Evolutionary conservation across 1,284 basidiomycete species (phyloP).

Genomic region (Pyrrhoderma noxium): DNA sequence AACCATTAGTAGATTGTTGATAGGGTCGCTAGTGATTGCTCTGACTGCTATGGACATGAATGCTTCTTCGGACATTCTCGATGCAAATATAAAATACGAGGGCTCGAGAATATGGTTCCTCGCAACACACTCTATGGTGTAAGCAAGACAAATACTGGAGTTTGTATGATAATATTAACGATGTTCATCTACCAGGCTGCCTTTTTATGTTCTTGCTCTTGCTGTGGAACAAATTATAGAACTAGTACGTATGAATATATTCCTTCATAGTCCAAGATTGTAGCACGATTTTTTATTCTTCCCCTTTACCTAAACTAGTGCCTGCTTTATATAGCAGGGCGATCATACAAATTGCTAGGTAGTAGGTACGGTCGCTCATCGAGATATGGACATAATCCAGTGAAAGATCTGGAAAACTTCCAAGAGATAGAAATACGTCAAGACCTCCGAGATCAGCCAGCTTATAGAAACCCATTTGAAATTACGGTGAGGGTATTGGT

Average conservation of each 20-base stretch:
- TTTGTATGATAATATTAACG: neutral
- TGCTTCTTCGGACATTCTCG: slow-evolving; percentile 8
- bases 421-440: too few relatives aligned
- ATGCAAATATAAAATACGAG: slow-evolving; percentile 5
- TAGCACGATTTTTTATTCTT: neutral
- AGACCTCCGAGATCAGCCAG: too few relatives aligned
- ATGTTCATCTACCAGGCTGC: slow-evolving; percentile 1
- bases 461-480: too few relatives aligned
- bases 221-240: slow-evolving; percentile 12
- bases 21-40: slow-evolving; percentile 9
- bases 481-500: too few relatives aligned
- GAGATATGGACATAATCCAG: too few relatives aligned
- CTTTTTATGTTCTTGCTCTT: slow-evolving; percentile 8
- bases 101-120: slow-evolving; percentile 16
- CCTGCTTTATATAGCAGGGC: slow-evolving; percentile 12
- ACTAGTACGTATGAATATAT: slow-evolving; percentile 3
- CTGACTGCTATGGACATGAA: slow-evolving; percentile 11
- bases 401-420: too few relatives aligned
- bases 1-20: slow-evolving; percentile 11
- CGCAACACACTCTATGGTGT: slow-evolving; percentile 14
- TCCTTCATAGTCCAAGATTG: neutral
- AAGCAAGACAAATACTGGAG: neutral
- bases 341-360: slow-evolving; percentile 2
- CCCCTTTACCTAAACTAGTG: neutral
- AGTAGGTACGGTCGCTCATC: too few relatives aligned